Conservation (phyloP, 352 stramenopile species). For the Pythium chondricola region DNA sequence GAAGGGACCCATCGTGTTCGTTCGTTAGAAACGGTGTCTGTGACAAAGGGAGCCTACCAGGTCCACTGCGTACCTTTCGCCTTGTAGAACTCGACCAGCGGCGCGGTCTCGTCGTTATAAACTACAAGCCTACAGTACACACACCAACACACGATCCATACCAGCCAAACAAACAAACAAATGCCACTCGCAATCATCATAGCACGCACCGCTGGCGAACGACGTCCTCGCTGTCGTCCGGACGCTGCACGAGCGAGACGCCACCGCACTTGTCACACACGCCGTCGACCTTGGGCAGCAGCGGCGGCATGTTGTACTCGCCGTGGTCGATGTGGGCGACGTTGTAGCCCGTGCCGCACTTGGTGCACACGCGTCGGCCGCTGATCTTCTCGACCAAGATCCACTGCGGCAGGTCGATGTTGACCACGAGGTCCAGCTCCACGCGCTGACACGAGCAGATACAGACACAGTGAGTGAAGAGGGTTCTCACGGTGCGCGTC, state of each 20-base stretch:
- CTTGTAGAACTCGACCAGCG: conserved; percentile 84
- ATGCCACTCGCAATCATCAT: background rate
- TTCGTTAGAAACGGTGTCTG: no score
- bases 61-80: conserved; percentile 30
- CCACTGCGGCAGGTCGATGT: conserved; percentile 86
- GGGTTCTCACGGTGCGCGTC: background rate
- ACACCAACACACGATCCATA: conserved; percentile 17
- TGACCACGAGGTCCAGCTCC: conserved; percentile 78
- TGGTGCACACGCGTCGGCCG: conserved; percentile 73
- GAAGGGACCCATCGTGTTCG: no score
- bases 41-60: background rate
- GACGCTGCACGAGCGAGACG: conserved; percentile 66
- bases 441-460: conserved; percentile 30
- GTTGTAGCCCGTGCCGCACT: conserved; percentile 85
- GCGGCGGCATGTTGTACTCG: conserved; percentile 86
- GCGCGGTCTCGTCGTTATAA: conserved; percentile 86
- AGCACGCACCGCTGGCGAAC: conserved; percentile 65
- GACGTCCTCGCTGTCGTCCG: conserved; percentile 76
- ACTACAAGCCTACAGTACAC: no score
- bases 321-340: conserved; percentile 81
- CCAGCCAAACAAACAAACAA: background rate
- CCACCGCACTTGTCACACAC: conserved; percentile 78
- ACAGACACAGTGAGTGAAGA: no score
- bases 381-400: conserved; percentile 89
- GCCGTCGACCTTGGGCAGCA: conserved; percentile 81